Percentiles rank a stretch among this genome's conserved stretches.
phyloP scores from a whole-genome alignment of 306 rosid genomes.

The Glycine latifolia region DNA sequence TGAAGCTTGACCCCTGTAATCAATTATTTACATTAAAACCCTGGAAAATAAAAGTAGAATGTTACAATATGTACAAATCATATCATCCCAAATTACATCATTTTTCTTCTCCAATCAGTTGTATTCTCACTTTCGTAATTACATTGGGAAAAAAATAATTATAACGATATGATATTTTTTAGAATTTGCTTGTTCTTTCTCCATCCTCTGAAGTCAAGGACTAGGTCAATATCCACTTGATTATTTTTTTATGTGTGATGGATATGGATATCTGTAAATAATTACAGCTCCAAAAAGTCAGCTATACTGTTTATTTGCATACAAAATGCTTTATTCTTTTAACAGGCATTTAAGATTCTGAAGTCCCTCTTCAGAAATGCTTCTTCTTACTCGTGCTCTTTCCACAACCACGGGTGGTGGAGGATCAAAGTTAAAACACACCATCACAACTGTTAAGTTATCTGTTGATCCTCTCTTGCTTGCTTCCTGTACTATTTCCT shows the following conservation, averaged over 20 bases:
- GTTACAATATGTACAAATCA: slow-evolving; percentile 43
- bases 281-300: slow-evolving; percentile 41
- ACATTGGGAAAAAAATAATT: slow-evolving; percentile 16
- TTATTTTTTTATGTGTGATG: slow-evolving; percentile 20
- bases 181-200: slow-evolving; percentile 26
- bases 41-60: slow-evolving; percentile 37
- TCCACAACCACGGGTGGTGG: slow-evolving; percentile 70
- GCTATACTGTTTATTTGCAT: slow-evolving; percentile 1
- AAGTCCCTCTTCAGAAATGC: slow-evolving; percentile 89
- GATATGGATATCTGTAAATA: slow-evolving; percentile 53
- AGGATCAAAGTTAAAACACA: slow-evolving; percentile 80
- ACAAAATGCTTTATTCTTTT: slow-evolving; percentile 50
- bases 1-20: slow-evolving; percentile 6
- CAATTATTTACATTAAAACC: neutral
- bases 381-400: slow-evolving; percentile 73
- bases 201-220: slow-evolving; percentile 36
- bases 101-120: slow-evolving; percentile 19
- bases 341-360: slow-evolving; percentile 69
- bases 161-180: neutral
- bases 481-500: slow-evolving; percentile 85
- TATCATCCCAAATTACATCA: slow-evolving; percentile 21
- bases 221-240: slow-evolving; percentile 23
- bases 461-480: slow-evolving; percentile 72
- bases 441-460: slow-evolving; percentile 84
- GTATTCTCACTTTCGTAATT: slow-evolving; percentile 19